Base-by-base conservation (phyloP, 1,284 basidiomycete genomes). In the Crucibulum cyathiforme region DNA sequence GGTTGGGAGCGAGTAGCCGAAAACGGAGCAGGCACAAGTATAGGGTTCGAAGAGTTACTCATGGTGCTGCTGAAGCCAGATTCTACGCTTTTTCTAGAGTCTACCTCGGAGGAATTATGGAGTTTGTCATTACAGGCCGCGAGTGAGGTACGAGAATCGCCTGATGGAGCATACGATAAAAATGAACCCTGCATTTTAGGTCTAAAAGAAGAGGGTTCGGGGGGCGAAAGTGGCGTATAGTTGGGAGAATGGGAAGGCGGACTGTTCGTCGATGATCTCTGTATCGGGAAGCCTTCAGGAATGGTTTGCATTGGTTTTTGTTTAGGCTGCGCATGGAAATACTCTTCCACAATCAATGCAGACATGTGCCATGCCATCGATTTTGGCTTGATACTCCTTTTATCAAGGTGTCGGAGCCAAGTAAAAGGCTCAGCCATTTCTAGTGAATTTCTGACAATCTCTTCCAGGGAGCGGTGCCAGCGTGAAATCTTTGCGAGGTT, bases 351-450 rank as follows among this genome's bases (percentile, higher is more conserved):
- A 10, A 90, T 83, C 53, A 88, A 74, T 1, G 90, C 90, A 13
- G 90, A 85, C 46, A 92, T 66, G 69, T 87, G 80, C 87, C 89
- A 88, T 9, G 82, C 81, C 41, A 81, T 77, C 41, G 82, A 80
- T 41, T 64, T 62, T 34, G 65, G 63, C 31, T 65, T 64, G 47
- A 63, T 74, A 46, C 67, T 72, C 39, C 74, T 75, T 61, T 80
- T 84, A 50, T 86, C 83, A 56, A 85, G 76, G 69, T 91, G 87
- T 66, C 86, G 89, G 35, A 90, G 71, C 90, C 89, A 92, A 6
- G 86, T 86, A 55, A 89, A 77, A 12, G 90, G 89, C 67, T 92
- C 90, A 2, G 82, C 79, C 55, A 81, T 82, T 58, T 87, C 86
- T 24, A 92, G 69, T 37, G 83, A 78, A 10, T 76, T 69, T 59